phyloP scores from a whole-genome alignment of 495 filamentous ascomycete species.

The Tetracladium setigerum region DNA sequence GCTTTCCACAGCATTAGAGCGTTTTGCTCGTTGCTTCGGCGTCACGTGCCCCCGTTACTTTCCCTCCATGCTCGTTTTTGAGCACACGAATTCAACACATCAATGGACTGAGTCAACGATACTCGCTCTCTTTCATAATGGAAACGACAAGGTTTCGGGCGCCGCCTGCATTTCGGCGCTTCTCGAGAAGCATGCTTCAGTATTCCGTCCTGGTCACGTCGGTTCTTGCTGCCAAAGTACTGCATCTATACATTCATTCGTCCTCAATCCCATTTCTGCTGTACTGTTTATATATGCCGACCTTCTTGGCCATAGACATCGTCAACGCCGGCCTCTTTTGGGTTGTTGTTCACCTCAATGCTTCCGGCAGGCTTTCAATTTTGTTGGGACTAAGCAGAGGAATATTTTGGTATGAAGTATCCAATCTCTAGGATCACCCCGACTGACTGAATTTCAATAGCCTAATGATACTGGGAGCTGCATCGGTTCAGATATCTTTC shows the following conservation, averaged over 20 bases:
- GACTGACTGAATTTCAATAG: neutral
- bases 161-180: too few species aligned
- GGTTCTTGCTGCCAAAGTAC: neutral
- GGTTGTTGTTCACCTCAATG: neutral
- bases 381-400: neutral
- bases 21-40: too few species aligned
- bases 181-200: neutral
- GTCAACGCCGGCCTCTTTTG: neutral
- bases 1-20: too few species aligned
- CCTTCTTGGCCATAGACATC: neutral
- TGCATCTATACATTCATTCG: neutral
- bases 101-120: too few species aligned
- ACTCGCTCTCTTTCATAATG: too few species aligned
- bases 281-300: neutral
- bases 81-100: too few species aligned
- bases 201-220: neutral
- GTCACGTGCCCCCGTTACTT: too few species aligned
- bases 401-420: too few species aligned
- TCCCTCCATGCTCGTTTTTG: too few species aligned
- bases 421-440: too few species aligned
- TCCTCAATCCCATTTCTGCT: neutral
- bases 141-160: too few species aligned
- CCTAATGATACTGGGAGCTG: neutral
- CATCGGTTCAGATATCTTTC: constrained; percentile 1
- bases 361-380: neutral